Conservation (phyloP, 345 rosid genomes). For the Hibiscus trionum region DNA sequence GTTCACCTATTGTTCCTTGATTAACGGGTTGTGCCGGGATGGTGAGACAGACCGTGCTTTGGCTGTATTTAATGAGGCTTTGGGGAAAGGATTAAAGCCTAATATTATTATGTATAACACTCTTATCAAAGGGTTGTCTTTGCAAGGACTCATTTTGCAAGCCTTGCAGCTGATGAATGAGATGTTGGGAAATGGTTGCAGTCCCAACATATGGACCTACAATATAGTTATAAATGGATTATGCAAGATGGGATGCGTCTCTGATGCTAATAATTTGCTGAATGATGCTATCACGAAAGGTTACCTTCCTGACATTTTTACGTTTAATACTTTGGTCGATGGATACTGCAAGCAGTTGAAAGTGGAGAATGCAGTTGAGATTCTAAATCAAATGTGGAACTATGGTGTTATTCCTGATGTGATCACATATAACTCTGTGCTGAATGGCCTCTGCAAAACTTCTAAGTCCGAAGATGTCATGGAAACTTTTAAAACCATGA, state of each 20-base stretch:
- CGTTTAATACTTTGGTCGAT: constrained; percentile 83
- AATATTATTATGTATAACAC: constrained; percentile 56
- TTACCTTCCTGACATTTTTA: constrained; percentile 64
- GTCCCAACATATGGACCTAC: constrained; percentile 71
- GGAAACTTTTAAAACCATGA: constrained; percentile 63
- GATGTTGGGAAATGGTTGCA: constrained; percentile 56
- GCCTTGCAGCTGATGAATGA: constrained; percentile 64
- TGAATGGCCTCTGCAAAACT: constrained; percentile 86
- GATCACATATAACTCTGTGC: constrained; percentile 75
- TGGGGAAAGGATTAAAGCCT: constrained; percentile 53
- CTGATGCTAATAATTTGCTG: constrained; percentile 65
- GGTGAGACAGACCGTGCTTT: constrained; percentile 67
- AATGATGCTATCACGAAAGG: constrained; percentile 66
- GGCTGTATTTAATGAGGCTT: constrained; percentile 50
- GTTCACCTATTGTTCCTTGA: constrained; percentile 66
- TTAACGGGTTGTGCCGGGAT: constrained; percentile 61
- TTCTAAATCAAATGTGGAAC: constrained; percentile 55
- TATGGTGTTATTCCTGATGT: constrained; percentile 68
- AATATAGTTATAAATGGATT: constrained; percentile 74
- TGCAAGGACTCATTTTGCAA: constrained; percentile 63
- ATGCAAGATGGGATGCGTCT: constrained; percentile 82
- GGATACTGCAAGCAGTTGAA: constrained; percentile 70
- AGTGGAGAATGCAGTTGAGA: constrained; percentile 64
- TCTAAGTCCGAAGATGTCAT: constrained; percentile 69
- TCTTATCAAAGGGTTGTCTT: constrained; percentile 66